These are phyloP conservation scores for Nannochloropsis salina DNA, from an alignment of 108 stramenopile genomes.

Conservation along the genomic window DNA sequence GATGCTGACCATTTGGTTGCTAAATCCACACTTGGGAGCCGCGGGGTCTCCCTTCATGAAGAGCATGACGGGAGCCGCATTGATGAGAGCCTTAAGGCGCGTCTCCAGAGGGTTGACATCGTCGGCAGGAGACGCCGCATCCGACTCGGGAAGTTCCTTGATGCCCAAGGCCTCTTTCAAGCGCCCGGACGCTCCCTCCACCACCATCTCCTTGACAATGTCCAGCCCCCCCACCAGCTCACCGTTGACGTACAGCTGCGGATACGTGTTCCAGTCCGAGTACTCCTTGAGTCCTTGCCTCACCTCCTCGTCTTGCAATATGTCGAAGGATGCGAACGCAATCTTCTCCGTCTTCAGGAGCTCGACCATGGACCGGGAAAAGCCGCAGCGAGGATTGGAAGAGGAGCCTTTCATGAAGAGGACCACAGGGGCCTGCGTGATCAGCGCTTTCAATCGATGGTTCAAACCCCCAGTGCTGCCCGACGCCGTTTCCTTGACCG, in stretches of 20 bases:
- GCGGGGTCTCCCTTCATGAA: constrained; percentile 88
- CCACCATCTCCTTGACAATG: constrained; percentile 81
- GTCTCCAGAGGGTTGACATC: constrained; percentile 34
- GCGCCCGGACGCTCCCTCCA: constrained; percentile 39
- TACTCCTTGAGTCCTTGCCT: constrained; percentile 78
- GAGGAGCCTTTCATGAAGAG: constrained; percentile 96
- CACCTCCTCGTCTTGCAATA: constrained; percentile 55
- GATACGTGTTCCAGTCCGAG: constrained; percentile 90
- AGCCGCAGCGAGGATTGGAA: constrained; percentile 77
- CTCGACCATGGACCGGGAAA: constrained; percentile 75
- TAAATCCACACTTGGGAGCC: constrained; percentile 85
- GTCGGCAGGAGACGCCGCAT: constrained; percentile 21
- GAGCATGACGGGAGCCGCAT: constrained; percentile 67
- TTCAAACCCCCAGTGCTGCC: background rate
- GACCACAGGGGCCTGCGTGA: constrained; percentile 62
- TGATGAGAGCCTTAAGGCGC: constrained; percentile 58
- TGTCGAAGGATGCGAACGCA: constrained; percentile 57
- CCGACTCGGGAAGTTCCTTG: background rate
- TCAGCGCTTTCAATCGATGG: background rate
- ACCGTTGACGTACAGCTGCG: constrained; percentile 90
- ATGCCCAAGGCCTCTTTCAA: constrained; percentile 49
- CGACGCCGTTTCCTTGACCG: background rate
- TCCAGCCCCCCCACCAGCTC: constrained; percentile 93
- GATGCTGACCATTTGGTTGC: constrained; percentile 73
- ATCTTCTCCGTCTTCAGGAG: constrained; percentile 64